Percentiles rank a stretch among this genome's conserved stretches.
Evolutionary conservation across 2,329 filamentous ascomycete genomes (phyloP).

Genomic region (Passalora sequoiae): DNA sequence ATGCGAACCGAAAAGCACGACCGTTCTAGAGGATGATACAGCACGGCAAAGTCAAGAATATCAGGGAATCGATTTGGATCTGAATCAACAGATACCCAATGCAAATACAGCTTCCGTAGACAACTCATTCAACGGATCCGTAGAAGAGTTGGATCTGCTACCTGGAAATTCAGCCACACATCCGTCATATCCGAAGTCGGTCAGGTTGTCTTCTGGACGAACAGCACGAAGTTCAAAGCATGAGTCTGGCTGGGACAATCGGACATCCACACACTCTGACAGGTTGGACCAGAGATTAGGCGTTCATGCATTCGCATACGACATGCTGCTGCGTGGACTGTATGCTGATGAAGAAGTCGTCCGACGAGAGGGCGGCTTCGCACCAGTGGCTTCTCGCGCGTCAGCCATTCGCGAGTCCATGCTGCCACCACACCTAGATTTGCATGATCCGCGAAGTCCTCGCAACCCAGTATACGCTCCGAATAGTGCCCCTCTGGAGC

Average conservation of each 20-base stretch:
- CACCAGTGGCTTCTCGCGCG: background rate
- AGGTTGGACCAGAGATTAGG: constrained; percentile 29
- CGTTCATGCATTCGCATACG: constrained; percentile 31
- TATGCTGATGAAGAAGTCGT: constrained; percentile 27
- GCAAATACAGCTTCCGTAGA: constrained; percentile 16
- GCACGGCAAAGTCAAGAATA: constrained; percentile 24
- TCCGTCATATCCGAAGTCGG: constrained; percentile 16
- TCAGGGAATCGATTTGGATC: constrained; percentile 24
- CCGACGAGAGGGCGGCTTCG: constrained; percentile 9
- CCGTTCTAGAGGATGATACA: constrained; percentile 14
- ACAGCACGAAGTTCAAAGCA: constrained; percentile 12
- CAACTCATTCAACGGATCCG: constrained; percentile 28
- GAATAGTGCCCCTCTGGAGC: background rate
- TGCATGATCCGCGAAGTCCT: constrained; percentile 26
- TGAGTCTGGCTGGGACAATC: constrained; percentile 1
- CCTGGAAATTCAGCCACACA: constrained; percentile 13
- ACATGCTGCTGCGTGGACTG: constrained; percentile 32
- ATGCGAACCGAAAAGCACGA: constrained; percentile 20
- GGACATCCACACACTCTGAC: constrained; percentile 14
- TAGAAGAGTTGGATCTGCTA: constrained; percentile 25
- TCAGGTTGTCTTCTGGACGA: constrained; percentile 13
- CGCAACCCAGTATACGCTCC: constrained; percentile 12
- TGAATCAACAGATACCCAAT: constrained; percentile 6
- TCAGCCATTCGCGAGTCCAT: constrained; percentile 19
- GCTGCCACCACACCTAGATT: constrained; percentile 20